Conservation (phyloP, 352 stramenopile species). For the Phytophthora litchii region DNA sequence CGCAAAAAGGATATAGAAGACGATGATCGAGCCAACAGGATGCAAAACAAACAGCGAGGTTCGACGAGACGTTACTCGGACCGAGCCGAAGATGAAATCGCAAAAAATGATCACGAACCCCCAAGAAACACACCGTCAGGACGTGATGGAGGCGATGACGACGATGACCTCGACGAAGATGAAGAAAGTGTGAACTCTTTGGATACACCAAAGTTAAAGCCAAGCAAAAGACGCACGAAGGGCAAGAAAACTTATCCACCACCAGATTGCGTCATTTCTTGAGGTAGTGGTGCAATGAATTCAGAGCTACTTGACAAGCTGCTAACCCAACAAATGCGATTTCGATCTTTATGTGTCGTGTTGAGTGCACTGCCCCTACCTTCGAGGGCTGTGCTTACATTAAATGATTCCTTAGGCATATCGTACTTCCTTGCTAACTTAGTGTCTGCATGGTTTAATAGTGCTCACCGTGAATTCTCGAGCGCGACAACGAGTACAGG, state of each 20-base stretch:
- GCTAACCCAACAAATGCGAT: slow-evolving; percentile 3
- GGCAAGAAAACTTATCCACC: slow-evolving; percentile 60
- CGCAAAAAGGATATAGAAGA: slow-evolving; percentile 11
- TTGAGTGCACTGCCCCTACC: slow-evolving; percentile 29
- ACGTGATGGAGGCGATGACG: slow-evolving; percentile 8
- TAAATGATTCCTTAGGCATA: slow-evolving; percentile 37
- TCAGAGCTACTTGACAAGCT: background rate
- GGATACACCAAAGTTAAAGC: slow-evolving; percentile 14
- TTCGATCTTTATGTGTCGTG: slow-evolving; percentile 27
- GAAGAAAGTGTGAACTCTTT: slow-evolving; percentile 10
- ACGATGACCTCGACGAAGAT: slow-evolving; percentile 25
- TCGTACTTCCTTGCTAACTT: slow-evolving; percentile 31
- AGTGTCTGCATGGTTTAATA: slow-evolving; percentile 31
- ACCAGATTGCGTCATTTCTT: slow-evolving; percentile 46
- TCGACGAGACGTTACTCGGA: slow-evolving; percentile 1
- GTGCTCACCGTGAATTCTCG: slow-evolving; percentile 35
- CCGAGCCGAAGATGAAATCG: slow-evolving; percentile 1
- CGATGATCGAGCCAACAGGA: slow-evolving; percentile 12
- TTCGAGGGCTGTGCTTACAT: slow-evolving; percentile 27
- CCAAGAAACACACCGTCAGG: slow-evolving; percentile 11
- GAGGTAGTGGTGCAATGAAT: background rate
- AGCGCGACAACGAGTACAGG: slow-evolving; percentile 45
- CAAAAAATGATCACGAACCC: slow-evolving; percentile 11
- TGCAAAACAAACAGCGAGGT: slow-evolving; percentile 6
- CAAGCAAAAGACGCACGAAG: slow-evolving; percentile 70